Conservation (phyloP, 495 filamentous ascomycete species). For the Cercophora scortea region DNA sequence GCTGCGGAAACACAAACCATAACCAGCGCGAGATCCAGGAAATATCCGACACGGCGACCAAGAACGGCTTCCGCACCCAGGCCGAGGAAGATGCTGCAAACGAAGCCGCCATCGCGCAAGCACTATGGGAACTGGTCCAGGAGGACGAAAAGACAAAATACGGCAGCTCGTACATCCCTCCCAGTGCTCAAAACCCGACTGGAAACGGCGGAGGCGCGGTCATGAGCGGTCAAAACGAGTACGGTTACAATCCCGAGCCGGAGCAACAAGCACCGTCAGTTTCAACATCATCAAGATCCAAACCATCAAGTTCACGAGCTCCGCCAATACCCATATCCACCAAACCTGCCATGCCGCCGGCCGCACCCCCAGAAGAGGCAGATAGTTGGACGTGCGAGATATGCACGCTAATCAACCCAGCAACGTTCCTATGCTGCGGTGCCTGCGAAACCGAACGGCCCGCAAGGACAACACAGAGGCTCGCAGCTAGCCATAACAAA, state of each 20-base stretch:
- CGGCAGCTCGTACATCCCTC: conserved; percentile 56
- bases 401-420: conserved; percentile 80
- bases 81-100: conserved; percentile 88
- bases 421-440: conserved; percentile 64
- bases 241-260: background rate
- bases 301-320: conserved; percentile 15
- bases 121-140: conserved; percentile 79
- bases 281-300: conserved; percentile 1
- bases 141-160: conserved; percentile 64
- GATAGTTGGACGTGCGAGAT: conserved; percentile 61
- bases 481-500: conserved; percentile 7
- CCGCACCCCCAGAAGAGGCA: background rate
- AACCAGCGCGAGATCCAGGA: conserved; percentile 49
- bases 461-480: conserved; percentile 19
- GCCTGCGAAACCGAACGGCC: conserved; percentile 65
- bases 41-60: conserved; percentile 58
- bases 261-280: background rate
- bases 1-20: conserved; percentile 66
- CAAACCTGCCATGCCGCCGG: conserved; percentile 6
- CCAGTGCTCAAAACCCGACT: conserved; percentile 53
- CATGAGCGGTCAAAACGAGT: conserved; percentile 1
- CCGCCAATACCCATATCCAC: conserved; percentile 15
- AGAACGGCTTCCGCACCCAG: conserved; percentile 71
- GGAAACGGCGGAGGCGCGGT: conserved; percentile 35
- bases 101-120: conserved; percentile 80